phyloP scores from a whole-genome alignment of 2,329 filamentous ascomycete species.

The Mollisiaceae sp. region DNA sequence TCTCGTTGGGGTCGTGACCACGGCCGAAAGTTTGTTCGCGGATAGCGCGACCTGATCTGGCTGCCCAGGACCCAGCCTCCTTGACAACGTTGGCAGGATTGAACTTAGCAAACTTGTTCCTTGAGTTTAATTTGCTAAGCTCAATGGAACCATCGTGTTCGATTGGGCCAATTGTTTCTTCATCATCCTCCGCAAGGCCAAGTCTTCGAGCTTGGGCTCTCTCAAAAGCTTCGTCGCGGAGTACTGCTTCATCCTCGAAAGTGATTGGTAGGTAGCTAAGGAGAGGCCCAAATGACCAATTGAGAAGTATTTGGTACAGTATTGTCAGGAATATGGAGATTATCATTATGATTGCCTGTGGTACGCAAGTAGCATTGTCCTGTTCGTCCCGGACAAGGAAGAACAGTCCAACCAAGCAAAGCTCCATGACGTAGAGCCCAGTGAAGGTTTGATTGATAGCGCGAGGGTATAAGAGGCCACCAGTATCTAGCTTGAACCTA shows the following conservation, averaged over 20 bases:
- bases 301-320: slow-evolving; percentile 80
- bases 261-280: slow-evolving; percentile 92
- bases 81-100: slow-evolving; percentile 40
- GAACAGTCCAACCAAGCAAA: slow-evolving; percentile 88
- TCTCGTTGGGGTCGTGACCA: slow-evolving; percentile 37
- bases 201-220: slow-evolving; percentile 75
- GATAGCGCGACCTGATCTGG: slow-evolving; percentile 36
- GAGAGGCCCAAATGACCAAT: slow-evolving; percentile 82
- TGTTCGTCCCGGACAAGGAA: slow-evolving; percentile 71
- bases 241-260: slow-evolving; percentile 90
- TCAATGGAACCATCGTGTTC: slow-evolving; percentile 46
- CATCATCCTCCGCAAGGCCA: slow-evolving; percentile 62
- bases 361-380: slow-evolving; percentile 62
- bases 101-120: slow-evolving; percentile 33
- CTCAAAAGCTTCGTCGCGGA: slow-evolving; percentile 89
- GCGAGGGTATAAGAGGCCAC: slow-evolving; percentile 86
- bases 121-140: slow-evolving; percentile 50
- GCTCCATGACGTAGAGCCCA: slow-evolving; percentile 92
- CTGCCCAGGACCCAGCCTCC: slow-evolving; percentile 39
- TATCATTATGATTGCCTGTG: slow-evolving; percentile 87
- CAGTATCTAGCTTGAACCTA: slow-evolving; percentile 87
- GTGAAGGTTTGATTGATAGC: slow-evolving; percentile 97
- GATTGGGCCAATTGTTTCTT: slow-evolving; percentile 39
- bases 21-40: slow-evolving; percentile 51
- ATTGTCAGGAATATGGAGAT: slow-evolving; percentile 72